These are phyloP conservation scores for Trypethelium eluteriae DNA, from an alignment of 495 filamentous ascomycete genomes.

Conservation along the genomic window DNA sequence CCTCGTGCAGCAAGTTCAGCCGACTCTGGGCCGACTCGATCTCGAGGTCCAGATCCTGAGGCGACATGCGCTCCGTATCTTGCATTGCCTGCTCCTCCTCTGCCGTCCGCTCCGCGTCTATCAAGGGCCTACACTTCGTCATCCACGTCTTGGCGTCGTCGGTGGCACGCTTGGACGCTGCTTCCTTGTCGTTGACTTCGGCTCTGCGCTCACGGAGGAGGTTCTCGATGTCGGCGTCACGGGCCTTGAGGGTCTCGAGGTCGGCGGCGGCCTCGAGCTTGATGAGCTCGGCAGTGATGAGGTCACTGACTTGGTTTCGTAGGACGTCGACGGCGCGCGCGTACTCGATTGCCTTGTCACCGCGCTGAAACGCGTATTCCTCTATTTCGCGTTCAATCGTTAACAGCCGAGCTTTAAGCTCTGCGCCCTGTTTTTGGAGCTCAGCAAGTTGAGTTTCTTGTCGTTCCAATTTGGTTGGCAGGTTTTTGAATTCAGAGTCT, in stretches of 20 bases:
- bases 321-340: constrained; percentile 54
- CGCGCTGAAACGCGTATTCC: constrained; percentile 52
- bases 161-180: constrained; percentile 26
- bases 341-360: constrained; percentile 55
- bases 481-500: constrained; percentile 50
- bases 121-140: neutral
- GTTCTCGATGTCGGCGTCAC: constrained; percentile 51
- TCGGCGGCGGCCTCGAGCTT: constrained; percentile 77
- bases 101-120: constrained; percentile 19
- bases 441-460: constrained; percentile 46
- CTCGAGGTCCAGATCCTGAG: constrained; percentile 62
- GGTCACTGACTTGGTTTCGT: constrained; percentile 50
- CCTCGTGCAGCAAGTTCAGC: constrained; percentile 71
- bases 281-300: constrained; percentile 59
- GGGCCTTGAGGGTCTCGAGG: constrained; percentile 52
- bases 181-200: constrained; percentile 37
- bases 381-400: constrained; percentile 47
- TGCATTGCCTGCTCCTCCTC: constrained; percentile 33
- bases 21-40: constrained; percentile 66
- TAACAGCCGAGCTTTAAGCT: constrained; percentile 38
- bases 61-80: constrained; percentile 38
- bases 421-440: constrained; percentile 39
- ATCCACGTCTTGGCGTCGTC: constrained; percentile 31
- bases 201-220: constrained; percentile 43
- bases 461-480: constrained; percentile 59